These are phyloP conservation scores for Mycosphaerella arachidis DNA, from an alignment of 2,329 filamentous ascomycete species.

Conservation along the genomic window DNA sequence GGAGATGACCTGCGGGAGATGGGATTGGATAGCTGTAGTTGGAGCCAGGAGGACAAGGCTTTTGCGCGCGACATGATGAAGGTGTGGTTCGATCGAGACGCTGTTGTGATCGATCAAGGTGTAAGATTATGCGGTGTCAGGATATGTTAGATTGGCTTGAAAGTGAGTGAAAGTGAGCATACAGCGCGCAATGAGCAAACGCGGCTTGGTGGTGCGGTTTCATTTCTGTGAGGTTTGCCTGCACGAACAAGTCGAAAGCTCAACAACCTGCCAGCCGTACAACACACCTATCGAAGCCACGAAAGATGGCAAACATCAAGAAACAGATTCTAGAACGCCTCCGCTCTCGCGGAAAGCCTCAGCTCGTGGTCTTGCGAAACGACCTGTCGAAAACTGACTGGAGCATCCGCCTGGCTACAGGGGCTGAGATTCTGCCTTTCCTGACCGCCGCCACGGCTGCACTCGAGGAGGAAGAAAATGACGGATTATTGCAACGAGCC, in stretches of 20 bases:
- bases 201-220: not conserved
- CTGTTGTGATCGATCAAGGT: conserved; percentile 70
- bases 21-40: conserved; percentile 78
- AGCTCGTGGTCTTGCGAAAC: not conserved
- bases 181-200: not conserved
- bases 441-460: not conserved
- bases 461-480: not conserved
- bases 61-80: conserved; percentile 62
- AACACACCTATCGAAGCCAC: not conserved
- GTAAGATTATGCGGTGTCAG: conserved; percentile 56
- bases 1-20: conserved; percentile 64
- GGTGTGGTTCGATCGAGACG: conserved; percentile 62
- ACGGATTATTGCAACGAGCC: not conserved
- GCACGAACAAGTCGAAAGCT: too few relatives aligned
- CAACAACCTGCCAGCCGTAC: too few relatives aligned
- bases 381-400: not conserved
- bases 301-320: not conserved
- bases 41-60: conserved; percentile 65
- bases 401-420: not conserved
- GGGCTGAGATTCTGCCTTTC: not conserved
- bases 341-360: not conserved
- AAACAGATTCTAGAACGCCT: too few relatives aligned
- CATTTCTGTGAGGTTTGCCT: too few relatives aligned
- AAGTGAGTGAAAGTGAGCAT: not conserved
- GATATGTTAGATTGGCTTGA: conserved; percentile 22